These are phyloP conservation scores for cucumber (Cucumis sativus) DNA, from an alignment of 306 rosid genomes.

Conservation along the genomic window Cucumber_9930_V3 NC_026659.2:2439001-2439500, in stretches of 20 bases:
- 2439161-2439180: conserved; percentile 41
- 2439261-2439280: no score
- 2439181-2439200: conserved; percentile 71
- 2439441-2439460: conserved; percentile 16
- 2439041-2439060: conserved; percentile 34
- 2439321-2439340: conserved; percentile 96
- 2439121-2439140: conserved; percentile 42
- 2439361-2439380: conserved; percentile 83
- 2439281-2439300: conserved; percentile 51
- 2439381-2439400: conserved; percentile 83
- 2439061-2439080: conserved; percentile 33
- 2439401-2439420: conserved; percentile 87
- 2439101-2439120: conserved; percentile 37
- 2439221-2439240: conserved; percentile 21
- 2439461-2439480: not conserved
- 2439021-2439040: conserved; percentile 57
- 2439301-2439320: conserved; percentile 97
- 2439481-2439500: conserved; percentile 1
- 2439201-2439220: conserved; percentile 91
- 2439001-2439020: conserved; percentile 36
- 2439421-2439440: conserved; percentile 88
- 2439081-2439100: conserved; percentile 28
- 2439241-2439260: not conserved
- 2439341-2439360: conserved; percentile 84
- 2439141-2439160: conserved; percentile 70